Conservation (phyloP, 176 grass and related monocot species). For the Themeda triandra region DNA sequence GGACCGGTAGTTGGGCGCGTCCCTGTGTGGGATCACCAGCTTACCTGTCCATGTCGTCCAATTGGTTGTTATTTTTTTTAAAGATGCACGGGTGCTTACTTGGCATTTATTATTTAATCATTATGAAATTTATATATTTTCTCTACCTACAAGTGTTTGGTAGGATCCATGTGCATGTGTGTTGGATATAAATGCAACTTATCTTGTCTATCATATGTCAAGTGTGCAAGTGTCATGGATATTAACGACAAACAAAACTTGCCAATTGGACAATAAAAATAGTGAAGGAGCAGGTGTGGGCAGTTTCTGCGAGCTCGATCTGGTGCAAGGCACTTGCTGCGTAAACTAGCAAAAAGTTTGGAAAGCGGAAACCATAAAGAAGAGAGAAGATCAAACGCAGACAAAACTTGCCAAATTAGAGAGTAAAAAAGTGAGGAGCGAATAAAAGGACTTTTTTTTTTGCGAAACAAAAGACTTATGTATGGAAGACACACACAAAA, state of each 20-base stretch:
- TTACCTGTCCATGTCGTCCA: conserved; percentile 23
- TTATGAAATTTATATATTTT: not conserved
- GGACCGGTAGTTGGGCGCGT: conserved; percentile 46
- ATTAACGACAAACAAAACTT: not conserved
- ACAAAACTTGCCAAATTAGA: too few relatives aligned
- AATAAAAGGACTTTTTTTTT: too few relatives aligned
- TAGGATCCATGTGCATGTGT: not conserved
- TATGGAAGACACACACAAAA: not conserved
- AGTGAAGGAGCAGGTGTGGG: not conserved
- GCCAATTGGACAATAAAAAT: not conserved
- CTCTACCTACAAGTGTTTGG: not conserved
- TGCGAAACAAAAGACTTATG: too few relatives aligned
- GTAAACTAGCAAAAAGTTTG: not conserved
- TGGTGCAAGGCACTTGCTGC: not conserved
- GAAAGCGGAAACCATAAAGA: too few relatives aligned
- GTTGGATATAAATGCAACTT: not conserved
- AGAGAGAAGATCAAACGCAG: not conserved
- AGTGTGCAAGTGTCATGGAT: not conserved
- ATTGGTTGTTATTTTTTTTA: not conserved
- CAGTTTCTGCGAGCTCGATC: not conserved
- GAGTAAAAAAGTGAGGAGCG: too few relatives aligned
- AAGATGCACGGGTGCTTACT: not conserved
- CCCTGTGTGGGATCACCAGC: conserved; percentile 45
- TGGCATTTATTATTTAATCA: not conserved
- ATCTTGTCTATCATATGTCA: not conserved